Evolutionary conservation across 176 grass and related monocot species (phyloP).

Genomic region (Juncus inflexus): DNA sequence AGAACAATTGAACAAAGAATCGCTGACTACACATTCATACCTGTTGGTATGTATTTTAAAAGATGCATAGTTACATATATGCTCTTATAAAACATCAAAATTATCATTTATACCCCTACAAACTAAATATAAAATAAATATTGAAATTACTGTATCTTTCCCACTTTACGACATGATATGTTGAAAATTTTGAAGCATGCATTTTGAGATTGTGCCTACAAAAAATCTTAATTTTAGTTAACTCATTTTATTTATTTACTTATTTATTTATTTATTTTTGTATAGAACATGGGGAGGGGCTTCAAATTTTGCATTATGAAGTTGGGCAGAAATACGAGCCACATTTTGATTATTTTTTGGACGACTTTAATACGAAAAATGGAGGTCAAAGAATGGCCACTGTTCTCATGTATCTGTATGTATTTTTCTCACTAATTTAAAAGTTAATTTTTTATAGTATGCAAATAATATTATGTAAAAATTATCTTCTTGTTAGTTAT

Average conservation of each 20-base stretch:
- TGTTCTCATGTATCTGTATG: conserved; percentile 97
- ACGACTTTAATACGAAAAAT: conserved; percentile 82
- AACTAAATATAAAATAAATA: too few species aligned
- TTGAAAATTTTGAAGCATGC: too few species aligned
- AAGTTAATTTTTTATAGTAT: too few species aligned
- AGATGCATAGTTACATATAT: neutral
- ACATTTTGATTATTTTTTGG: conserved; percentile 86
- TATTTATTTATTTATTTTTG: neutral
- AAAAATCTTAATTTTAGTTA: too few species aligned
- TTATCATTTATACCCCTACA: too few species aligned
- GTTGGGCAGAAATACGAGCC: conserved; percentile 94
- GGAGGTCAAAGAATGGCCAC: conserved; percentile 92
- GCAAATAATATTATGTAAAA: too few species aligned
- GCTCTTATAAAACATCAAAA: too few species aligned
- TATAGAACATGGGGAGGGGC: conserved; percentile 81
- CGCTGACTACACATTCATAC: conserved; percentile 91
- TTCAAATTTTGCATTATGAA: conserved; percentile 92
- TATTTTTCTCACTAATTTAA: conserved; percentile 4
- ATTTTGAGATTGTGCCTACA: too few species aligned
- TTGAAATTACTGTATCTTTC: too few species aligned
- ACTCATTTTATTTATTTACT: too few species aligned
- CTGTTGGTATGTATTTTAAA: conserved; percentile 40
- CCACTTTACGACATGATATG: too few species aligned
- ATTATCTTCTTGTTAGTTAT: neutral
- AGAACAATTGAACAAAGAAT: conserved; percentile 84